Evolutionary conservation across 2,329 filamentous ascomycete genomes (phyloP).

Genomic region (Ascochyta koolunga): DNA sequence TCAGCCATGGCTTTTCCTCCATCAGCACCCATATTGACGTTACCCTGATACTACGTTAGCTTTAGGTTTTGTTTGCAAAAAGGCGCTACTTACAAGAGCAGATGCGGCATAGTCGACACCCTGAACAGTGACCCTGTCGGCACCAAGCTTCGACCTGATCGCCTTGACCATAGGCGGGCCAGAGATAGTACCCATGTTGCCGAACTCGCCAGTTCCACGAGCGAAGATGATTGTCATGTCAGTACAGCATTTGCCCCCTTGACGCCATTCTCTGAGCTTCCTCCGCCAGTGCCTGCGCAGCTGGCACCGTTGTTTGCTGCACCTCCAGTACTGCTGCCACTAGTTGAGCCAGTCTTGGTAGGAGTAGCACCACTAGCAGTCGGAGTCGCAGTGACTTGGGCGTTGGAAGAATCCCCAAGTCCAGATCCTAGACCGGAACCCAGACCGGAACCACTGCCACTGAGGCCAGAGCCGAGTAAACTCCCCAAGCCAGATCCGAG

Average conservation of each 20-base stretch:
- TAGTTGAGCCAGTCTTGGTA: slow-evolving; percentile 9
- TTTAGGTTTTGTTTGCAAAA: neutral
- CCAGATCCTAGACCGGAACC: neutral
- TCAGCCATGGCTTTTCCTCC: slow-evolving; percentile 37
- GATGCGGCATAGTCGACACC: slow-evolving; percentile 42
- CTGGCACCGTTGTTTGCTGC: slow-evolving; percentile 23
- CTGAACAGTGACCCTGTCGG: slow-evolving; percentile 36
- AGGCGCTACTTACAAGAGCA: slow-evolving; percentile 25
- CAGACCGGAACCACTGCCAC: no score
- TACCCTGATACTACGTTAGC: slow-evolving; percentile 28
- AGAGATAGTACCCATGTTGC: slow-evolving; percentile 52
- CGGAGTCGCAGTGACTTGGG: slow-evolving; percentile 8
- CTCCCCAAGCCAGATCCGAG: neutral
- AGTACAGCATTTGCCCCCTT: slow-evolving; percentile 49
- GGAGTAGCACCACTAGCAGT: neutral
- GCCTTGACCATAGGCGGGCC: slow-evolving; percentile 48
- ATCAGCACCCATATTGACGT: slow-evolving; percentile 31
- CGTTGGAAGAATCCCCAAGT: neutral
- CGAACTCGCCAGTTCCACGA: slow-evolving; percentile 50
- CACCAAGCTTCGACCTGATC: slow-evolving; percentile 35
- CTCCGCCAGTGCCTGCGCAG: slow-evolving; percentile 28
- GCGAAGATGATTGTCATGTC: slow-evolving; percentile 53
- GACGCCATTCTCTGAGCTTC: slow-evolving; percentile 49
- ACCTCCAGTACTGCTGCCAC: slow-evolving; percentile 1
- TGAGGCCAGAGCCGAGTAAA: no score